Conservation (phyloP, 2,329 filamentous ascomycete species). For the Diaporthe australafricana region DNA sequence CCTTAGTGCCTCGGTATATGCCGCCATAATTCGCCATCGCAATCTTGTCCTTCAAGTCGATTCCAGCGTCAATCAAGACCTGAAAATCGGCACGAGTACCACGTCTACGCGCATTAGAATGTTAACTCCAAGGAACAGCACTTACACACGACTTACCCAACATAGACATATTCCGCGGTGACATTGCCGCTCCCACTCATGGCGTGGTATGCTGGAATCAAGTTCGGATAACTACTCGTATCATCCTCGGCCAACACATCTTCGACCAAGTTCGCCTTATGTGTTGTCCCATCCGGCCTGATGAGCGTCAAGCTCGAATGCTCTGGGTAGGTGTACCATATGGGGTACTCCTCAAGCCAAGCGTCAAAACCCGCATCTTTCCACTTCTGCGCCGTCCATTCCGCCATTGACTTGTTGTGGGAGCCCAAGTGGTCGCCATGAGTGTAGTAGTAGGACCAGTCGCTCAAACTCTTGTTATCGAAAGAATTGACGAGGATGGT, state of each 20-base stretch:
- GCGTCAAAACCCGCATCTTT: background rate
- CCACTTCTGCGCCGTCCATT: slow-evolving; percentile 25
- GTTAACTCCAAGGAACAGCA: too few species aligned
- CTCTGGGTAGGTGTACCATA: slow-evolving; percentile 18
- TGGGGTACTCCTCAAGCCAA: slow-evolving; percentile 6
- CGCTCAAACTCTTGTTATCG: slow-evolving; percentile 13
- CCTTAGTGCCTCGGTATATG: slow-evolving; percentile 17
- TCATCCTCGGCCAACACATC: slow-evolving; percentile 21
- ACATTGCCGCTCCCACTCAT: slow-evolving; percentile 18
- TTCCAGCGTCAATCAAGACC: slow-evolving; percentile 11
- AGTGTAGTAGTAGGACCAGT: slow-evolving; percentile 17
- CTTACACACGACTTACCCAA: background rate
- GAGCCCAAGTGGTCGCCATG: slow-evolving; percentile 22
- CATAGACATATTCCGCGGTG: slow-evolving; percentile 15
- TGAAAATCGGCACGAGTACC: slow-evolving; percentile 20
- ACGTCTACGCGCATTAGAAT: background rate
- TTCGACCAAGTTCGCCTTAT: slow-evolving; percentile 7
- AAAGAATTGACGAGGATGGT: slow-evolving; percentile 12
- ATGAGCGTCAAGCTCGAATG: slow-evolving; percentile 14
- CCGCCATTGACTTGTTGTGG: slow-evolving; percentile 16
- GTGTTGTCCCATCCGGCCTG: slow-evolving; percentile 6
- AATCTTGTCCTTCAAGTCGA: slow-evolving; percentile 4
- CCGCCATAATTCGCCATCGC: slow-evolving; percentile 15
- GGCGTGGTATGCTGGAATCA: slow-evolving; percentile 17
- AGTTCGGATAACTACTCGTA: slow-evolving; percentile 12